A percentile compares a stretch with the other conserved stretches of the same genome.
Conservation (phyloP, 768 basidiomycete genomes). For the Pluteus cervinus region DNA sequence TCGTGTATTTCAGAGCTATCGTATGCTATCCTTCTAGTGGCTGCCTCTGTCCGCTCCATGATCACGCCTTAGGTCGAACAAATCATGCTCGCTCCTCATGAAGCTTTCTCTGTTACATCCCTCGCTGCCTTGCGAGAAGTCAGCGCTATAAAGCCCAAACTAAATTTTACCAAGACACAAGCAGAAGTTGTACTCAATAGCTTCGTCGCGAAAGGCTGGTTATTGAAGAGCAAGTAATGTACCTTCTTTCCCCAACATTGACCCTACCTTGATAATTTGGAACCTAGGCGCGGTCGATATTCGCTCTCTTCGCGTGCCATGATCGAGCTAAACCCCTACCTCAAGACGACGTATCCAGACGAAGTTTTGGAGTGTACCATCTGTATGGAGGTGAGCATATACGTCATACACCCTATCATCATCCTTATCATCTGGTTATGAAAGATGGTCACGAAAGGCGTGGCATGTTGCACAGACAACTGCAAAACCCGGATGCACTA, state of each 20-base stretch:
- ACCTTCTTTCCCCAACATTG: not conserved
- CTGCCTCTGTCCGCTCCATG: too few species aligned
- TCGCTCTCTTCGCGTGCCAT: constrained; percentile 71
- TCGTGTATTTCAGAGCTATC: constrained; percentile 78
- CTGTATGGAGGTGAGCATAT: constrained; percentile 55
- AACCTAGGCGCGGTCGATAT: constrained; percentile 58
- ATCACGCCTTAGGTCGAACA: constrained; percentile 62
- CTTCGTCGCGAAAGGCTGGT: constrained; percentile 82
- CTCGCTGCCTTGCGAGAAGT: constrained; percentile 72
- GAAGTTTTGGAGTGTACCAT: constrained; percentile 68
- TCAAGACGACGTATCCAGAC: constrained; percentile 67
- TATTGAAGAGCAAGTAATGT: constrained; percentile 69
- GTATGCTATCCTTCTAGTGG: constrained; percentile 36
- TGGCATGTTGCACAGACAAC: constrained; percentile 51
- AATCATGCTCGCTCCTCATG: constrained; percentile 76
- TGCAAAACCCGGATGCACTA: constrained; percentile 62
- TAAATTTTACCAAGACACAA: constrained; percentile 67
- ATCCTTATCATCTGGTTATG: not conserved
- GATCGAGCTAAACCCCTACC: constrained; percentile 67
- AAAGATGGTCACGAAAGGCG: constrained; percentile 65
- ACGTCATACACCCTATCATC: not conserved
- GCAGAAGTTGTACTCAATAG: constrained; percentile 68
- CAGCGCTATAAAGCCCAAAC: constrained; percentile 46
- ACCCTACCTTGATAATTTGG: not conserved
- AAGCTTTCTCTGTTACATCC: constrained; percentile 73